These are phyloP conservation scores for Moniliophthora roreri DNA, from an alignment of 1,284 basidiomycete species.

Conservation along the genomic window DNA sequence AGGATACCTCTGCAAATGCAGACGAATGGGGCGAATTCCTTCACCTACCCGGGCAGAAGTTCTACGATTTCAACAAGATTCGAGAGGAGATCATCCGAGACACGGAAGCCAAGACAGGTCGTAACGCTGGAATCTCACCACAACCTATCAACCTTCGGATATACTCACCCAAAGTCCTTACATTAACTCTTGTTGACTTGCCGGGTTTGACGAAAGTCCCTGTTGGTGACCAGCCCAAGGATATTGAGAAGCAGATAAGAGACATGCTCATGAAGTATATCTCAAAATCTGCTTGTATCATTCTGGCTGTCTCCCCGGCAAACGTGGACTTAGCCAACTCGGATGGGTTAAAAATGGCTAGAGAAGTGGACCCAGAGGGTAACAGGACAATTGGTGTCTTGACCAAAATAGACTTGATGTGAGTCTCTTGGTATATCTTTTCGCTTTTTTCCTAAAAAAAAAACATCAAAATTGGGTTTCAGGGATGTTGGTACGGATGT, in stretches of 20 bases:
- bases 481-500: slow-evolving; percentile 98
- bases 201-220: slow-evolving; percentile 97
- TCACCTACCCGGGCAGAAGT: slow-evolving; percentile 94
- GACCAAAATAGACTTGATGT: slow-evolving; percentile 98
- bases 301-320: slow-evolving; percentile 94
- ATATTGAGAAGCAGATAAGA: slow-evolving; percentile 96
- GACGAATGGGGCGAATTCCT: slow-evolving; percentile 99
- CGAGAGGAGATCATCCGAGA: slow-evolving; percentile 95
- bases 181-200: slow-evolving; percentile 94
- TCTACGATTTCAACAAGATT: slow-evolving; percentile 97
- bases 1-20: slow-evolving; percentile 74
- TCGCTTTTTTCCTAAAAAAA: slow-evolving; percentile 4
- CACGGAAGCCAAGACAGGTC: slow-evolving; percentile 97
- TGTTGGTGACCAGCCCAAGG: slow-evolving; percentile 95
- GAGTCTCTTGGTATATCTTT: slow-evolving; percentile 25
- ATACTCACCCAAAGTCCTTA: slow-evolving; percentile 95
- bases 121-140: slow-evolving; percentile 95
- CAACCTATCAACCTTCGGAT: slow-evolving; percentile 96
- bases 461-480: slow-evolving; percentile 14
- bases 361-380: slow-evolving; percentile 96
- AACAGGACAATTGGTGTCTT: slow-evolving; percentile 95
- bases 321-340: slow-evolving; percentile 99
- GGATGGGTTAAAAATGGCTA: slow-evolving; percentile 94
- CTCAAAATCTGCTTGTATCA: slow-evolving; percentile 85
- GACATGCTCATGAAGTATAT: slow-evolving; percentile 98